These are phyloP conservation scores for Cercospora nicotianae DNA, from an alignment of 2,329 filamentous ascomycete species.

Conservation along the genomic window DNA sequence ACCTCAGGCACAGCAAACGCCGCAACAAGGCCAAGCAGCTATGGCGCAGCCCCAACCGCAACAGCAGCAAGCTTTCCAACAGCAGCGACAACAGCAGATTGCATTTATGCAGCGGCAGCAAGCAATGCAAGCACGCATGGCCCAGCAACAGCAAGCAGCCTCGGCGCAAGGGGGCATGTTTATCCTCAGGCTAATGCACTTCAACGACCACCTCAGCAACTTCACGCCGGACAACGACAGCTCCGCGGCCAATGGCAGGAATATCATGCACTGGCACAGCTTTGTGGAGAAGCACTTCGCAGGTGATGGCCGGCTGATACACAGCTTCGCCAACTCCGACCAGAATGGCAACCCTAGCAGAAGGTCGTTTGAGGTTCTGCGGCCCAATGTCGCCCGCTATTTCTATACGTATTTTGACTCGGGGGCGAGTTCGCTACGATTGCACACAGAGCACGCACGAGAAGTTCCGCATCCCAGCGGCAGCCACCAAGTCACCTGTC, in stretches of 20 bases:
- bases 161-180: conserved; percentile 41
- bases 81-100: conserved; percentile 34
- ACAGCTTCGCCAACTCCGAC: conserved; percentile 29
- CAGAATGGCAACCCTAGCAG: conserved; percentile 44
- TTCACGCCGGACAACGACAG: conserved; percentile 44
- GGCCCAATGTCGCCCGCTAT: conserved; percentile 78
- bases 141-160: conserved; percentile 33
- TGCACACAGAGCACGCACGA: conserved; percentile 71
- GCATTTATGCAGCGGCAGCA: conserved; percentile 34
- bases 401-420: conserved; percentile 88
- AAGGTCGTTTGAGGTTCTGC: conserved; percentile 85
- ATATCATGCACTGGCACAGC: conserved; percentile 72
- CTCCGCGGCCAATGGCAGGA: conserved; percentile 58
- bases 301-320: conserved; percentile 69
- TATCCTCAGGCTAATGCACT: conserved; percentile 56
- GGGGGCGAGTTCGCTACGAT: conserved; percentile 80
- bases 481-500: conserved; percentile 72
- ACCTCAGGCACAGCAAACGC: conserved; percentile 41
- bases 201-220: conserved; percentile 57
- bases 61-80: conserved; percentile 37
- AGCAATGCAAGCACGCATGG: conserved; percentile 27
- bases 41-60: conserved; percentile 46
- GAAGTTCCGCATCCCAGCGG: conserved; percentile 61
- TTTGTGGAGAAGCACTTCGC: conserved; percentile 85
- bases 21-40: conserved; percentile 44